Evolutionary conservation across 164 flowering plant genomes (phyloP).

Genomic region (Hamamelis virginiana): DNA sequence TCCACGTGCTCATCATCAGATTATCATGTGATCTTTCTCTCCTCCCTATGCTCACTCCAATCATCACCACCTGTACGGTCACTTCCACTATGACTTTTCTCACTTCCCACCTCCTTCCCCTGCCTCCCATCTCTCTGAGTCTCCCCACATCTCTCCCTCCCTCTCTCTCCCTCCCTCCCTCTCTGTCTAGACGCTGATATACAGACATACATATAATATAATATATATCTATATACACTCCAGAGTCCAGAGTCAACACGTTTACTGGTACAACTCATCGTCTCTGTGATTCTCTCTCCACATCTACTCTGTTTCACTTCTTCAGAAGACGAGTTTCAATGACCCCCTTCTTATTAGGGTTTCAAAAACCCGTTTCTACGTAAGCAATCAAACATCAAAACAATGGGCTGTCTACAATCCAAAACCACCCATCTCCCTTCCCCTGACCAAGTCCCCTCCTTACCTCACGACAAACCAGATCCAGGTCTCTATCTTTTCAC

Average conservation of each 20-base stretch:
- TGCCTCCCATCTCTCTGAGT: too few relatives aligned
- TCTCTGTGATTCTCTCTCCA: neutral
- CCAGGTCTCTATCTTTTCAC: neutral
- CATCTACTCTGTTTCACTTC: too few relatives aligned
- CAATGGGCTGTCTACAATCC: conserved; percentile 18
- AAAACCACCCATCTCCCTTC: conserved; percentile 13
- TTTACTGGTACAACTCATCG: too few relatives aligned
- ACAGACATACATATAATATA: too few relatives aligned
- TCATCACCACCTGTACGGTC: neutral
- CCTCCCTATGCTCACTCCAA: neutral
- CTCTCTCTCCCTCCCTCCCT: neutral
- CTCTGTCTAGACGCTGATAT: too few relatives aligned
- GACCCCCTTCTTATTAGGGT: conserved; percentile 4
- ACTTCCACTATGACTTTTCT: too few relatives aligned
- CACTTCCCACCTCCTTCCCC: too few relatives aligned
- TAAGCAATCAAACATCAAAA: neutral
- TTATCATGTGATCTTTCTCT: conserved; percentile 10
- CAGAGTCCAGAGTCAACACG: too few relatives aligned
- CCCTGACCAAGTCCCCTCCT: conserved; percentile 6
- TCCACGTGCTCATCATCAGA: conserved; percentile 12
- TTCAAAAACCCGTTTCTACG: too few relatives aligned
- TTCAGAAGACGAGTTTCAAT: neutral
- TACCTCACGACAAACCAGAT: conserved; percentile 7
- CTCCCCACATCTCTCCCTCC: too few relatives aligned
- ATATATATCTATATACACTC: too few relatives aligned